Base-by-base conservation (phyloP, 371 early-diverging fungal species). In the Mucor velutinosus region DNA sequence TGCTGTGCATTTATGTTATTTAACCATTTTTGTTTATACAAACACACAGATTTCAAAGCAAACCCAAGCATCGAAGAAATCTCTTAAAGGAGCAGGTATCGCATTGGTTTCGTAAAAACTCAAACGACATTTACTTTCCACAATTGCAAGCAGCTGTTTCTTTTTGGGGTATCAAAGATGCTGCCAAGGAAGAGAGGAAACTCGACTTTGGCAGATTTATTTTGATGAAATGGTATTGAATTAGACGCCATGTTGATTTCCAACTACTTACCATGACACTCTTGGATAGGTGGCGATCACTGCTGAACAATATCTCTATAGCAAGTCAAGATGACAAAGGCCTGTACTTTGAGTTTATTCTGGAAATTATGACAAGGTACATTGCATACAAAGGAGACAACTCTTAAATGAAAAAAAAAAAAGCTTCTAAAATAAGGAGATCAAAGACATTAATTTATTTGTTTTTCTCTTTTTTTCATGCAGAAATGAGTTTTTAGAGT, bases 401-500 rank as follows among this genome's bases (percentile, higher is more conserved):
- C 12, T 21, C 17, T 41, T 41, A 25, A 47, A 47, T 47, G n/a
- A 47, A 47, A 19, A 47, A 2, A 17, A 43, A 45, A 45, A 51
- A 45, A 12, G 45, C 29, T 41, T 45, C 25, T n/a, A 58, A 57
- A 61, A 43, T 35, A 60, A 60, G 60, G 60, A 39, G 60, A 15
- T 23, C 2, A 27, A 41, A 39, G 39, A 29, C 17, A 17, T 17
- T 30, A 15, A 60, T 60, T 41, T 27, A 60, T 39, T 27, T 41
- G 29, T 32, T 15, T 60, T 30, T 30, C 6, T 30, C 39, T 39
- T 17, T 29, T 30, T 30, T 27, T 57, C 33, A 41, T 11, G 64
- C 55, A 82, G 80, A 62, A 74, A 71, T 55, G 83, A 80, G 66
- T 83, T 80, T 65, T 67, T 72, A n/a, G 81, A 79, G 33, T 82